Evolutionary conservation across 768 basidiomycete species (phyloP).

Genomic region (Hemileccinum rubropunctum): DNA sequence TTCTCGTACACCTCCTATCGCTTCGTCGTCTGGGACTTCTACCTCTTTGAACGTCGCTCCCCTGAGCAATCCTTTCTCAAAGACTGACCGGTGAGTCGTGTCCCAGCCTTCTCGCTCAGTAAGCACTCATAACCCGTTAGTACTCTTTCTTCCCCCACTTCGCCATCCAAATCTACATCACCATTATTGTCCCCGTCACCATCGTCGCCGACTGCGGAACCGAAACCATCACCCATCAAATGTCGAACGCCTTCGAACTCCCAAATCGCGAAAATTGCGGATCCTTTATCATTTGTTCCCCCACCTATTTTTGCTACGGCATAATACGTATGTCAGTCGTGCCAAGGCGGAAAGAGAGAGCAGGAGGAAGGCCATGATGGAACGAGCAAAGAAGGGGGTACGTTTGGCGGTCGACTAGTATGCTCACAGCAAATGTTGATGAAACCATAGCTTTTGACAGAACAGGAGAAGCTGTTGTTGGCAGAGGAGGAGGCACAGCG

Average conservation of each 20-base stretch:
- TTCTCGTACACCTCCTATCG: not conserved
- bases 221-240: conserved; percentile 14
- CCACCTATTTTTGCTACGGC: conserved; percentile 66
- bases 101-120: conserved; percentile 34
- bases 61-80: conserved; percentile 40
- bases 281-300: conserved; percentile 55
- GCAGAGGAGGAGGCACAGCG: conserved; percentile 50
- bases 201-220: conserved; percentile 10
- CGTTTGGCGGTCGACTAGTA: conserved; percentile 22
- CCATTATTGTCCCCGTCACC: not conserved
- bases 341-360: conserved; percentile 75
- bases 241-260: conserved; percentile 33
- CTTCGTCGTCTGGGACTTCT: conserved; percentile 9
- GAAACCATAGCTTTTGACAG: conserved; percentile 48
- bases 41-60: conserved; percentile 11
- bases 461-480: conserved; percentile 60
- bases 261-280: conserved; percentile 33
- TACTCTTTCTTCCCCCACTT: conserved; percentile 26
- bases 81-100: conserved; percentile 61
- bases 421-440: conserved; percentile 2
- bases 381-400: conserved; percentile 74
- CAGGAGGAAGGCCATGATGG: conserved; percentile 64
- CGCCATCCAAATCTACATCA: conserved; percentile 19
- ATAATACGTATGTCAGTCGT: conserved; percentile 55
- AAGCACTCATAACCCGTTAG: conserved; percentile 69